A percentile compares a stretch with the other conserved stretches of the same genome.
Conservation (phyloP, 345 rosid species). For the Euclidium syriacum region DNA sequence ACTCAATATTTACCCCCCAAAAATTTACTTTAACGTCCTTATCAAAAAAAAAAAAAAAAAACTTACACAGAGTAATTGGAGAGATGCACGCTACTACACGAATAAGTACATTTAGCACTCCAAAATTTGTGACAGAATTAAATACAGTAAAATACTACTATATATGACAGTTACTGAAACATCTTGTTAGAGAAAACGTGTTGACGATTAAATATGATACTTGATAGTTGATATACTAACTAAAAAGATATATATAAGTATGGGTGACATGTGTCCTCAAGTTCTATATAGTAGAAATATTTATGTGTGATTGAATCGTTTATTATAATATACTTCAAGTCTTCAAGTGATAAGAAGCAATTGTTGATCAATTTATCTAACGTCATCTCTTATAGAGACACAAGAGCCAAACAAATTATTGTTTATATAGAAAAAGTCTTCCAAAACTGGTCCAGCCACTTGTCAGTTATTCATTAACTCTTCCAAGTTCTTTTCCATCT, state of each 20-base stretch:
- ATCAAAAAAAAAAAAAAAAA: no score
- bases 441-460: constrained; percentile 14
- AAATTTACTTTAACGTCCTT: no score
- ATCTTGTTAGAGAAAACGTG: no score
- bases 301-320: neutral
- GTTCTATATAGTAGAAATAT: neutral
- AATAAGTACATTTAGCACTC: neutral
- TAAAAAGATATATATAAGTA: neutral
- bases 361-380: constrained; percentile 11
- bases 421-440: neutral
- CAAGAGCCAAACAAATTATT: neutral
- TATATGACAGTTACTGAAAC: no score
- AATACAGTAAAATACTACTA: neutral
- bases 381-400: constrained; percentile 4
- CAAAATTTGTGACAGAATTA: neutral
- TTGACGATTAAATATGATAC: no score
- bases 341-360: neutral
- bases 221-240: no score
- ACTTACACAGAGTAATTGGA: neutral
- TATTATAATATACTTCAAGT: neutral
- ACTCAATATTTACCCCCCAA: neutral
- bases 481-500: constrained; percentile 8
- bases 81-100: neutral
- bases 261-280: neutral
- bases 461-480: constrained; percentile 19